phyloP scores from a whole-genome alignment of 345 rosid species.

The Hibiscus trionum region DNA sequence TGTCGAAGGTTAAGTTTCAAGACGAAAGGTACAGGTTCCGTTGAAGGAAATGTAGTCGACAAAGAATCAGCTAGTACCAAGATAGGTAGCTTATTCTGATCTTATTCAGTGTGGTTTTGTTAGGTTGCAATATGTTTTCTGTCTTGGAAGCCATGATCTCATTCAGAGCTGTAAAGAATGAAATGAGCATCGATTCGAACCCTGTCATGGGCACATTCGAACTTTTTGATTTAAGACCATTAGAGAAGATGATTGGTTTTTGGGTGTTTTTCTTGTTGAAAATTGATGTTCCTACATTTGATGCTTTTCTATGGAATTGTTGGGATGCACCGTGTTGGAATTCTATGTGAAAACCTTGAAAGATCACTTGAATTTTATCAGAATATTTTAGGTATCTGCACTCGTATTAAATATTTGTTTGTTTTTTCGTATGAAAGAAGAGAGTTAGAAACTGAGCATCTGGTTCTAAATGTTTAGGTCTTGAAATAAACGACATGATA shows the following conservation, averaged over 20 bases:
- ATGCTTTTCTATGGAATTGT: conserved; percentile 48
- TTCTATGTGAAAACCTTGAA: conserved; percentile 77
- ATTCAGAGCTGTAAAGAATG: no score
- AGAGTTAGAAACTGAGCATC: neutral
- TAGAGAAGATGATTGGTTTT: neutral
- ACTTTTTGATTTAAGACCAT: no score
- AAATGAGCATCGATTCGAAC: no score
- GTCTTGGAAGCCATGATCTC: no score
- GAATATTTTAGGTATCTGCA: conserved; percentile 47
- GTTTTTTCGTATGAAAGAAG: neutral
- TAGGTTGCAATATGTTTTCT: no score
- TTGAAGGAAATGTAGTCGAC: conserved; percentile 43
- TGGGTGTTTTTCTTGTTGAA: neutral
- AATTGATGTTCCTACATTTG: neutral
- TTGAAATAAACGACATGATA: conserved; percentile 81
- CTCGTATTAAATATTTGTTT: no score
- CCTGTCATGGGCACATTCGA: neutral
- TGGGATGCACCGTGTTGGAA: conserved; percentile 79
- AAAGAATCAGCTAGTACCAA: conserved; percentile 35
- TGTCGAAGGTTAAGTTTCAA: conserved; percentile 21
- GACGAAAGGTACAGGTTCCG: conserved; percentile 39
- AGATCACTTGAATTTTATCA: conserved; percentile 82
- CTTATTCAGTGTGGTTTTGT: no score
- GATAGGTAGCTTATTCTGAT: conserved; percentile 30
- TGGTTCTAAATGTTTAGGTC: conserved; percentile 34